Percentiles rank a stretch among this genome's conserved stretches.
Conservation (phyloP, 1,139 yeast species). For the Saccharomyces hybrid region DNA sequence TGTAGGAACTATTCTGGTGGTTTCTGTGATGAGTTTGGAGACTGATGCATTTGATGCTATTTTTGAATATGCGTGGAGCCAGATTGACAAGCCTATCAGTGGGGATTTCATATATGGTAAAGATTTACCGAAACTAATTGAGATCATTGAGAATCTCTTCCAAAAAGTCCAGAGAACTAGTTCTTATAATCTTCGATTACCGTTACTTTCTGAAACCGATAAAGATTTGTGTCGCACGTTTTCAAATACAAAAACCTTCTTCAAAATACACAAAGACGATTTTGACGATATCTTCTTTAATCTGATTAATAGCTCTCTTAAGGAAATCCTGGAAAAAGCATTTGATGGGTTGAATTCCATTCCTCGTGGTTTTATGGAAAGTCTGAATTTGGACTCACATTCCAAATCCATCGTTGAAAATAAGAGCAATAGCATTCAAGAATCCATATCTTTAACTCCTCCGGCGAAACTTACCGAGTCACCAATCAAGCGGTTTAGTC, state of each 20-base stretch:
- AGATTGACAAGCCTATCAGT: slow-evolving; percentile 20
- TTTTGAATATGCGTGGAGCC: slow-evolving; percentile 30
- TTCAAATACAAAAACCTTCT: slow-evolving; percentile 24
- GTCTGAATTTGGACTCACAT: neutral
- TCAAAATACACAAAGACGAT: slow-evolving; percentile 29
- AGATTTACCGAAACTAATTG: slow-evolving; percentile 21
- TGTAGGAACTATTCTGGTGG: neutral
- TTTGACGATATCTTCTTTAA: slow-evolving; percentile 28
- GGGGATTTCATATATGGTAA: slow-evolving; percentile 30
- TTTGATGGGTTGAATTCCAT: slow-evolving; percentile 8
- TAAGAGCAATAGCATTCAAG: neutral
- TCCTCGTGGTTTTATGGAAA: neutral
- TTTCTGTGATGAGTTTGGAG: neutral
- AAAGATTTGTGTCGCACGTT: slow-evolving; percentile 25
- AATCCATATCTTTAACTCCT: neutral
- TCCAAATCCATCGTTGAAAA: neutral
- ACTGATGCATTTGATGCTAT: slow-evolving; percentile 2
- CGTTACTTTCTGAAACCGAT: slow-evolving; percentile 23
- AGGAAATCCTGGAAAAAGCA: slow-evolving; percentile 11
- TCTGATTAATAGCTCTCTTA: slow-evolving; percentile 22
- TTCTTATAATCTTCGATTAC: slow-evolving; percentile 3
- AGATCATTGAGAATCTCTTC: slow-evolving; percentile 19
- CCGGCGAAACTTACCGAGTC: neutral
- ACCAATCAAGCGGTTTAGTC: neutral
- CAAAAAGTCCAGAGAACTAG: slow-evolving; percentile 5